These are phyloP conservation scores for Vigna nakashimae DNA, from an alignment of 306 rosid species.

Conservation along the genomic window DNA sequence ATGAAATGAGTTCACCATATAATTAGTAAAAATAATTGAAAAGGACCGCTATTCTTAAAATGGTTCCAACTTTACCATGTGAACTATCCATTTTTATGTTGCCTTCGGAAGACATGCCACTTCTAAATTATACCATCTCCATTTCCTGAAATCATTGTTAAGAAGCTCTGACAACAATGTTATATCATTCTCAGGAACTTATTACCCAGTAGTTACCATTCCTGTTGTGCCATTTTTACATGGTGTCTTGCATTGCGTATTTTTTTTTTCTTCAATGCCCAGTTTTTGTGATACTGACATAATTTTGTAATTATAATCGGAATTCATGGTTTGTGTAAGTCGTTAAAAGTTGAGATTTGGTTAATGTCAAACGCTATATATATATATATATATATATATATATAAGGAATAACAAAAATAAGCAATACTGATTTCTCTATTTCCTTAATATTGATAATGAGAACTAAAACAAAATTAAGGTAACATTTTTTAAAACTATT, in stretches of 20 bases:
- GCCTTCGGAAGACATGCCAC: too few species aligned
- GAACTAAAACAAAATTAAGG: not conserved
- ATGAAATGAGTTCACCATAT: not conserved
- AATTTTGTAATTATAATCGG: too few species aligned
- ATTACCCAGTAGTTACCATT: not conserved
- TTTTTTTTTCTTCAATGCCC: too few species aligned
- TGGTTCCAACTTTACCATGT: not conserved
- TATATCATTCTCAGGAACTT: too few species aligned
- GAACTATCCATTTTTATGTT: not conserved
- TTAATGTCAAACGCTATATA: not conserved
- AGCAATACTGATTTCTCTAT: not conserved
- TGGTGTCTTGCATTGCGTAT: not conserved
- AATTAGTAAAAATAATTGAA: not conserved
- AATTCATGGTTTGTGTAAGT: too few species aligned
- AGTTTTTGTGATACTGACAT: too few species aligned
- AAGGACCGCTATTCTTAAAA: not conserved
- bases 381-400: too few species aligned
- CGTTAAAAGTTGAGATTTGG: not conserved
- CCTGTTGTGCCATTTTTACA: not conserved
- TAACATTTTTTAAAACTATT: not conserved
- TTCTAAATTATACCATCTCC: too few species aligned
- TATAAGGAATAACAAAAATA: not conserved
- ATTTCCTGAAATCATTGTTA: too few species aligned
- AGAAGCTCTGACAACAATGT: too few species aligned
- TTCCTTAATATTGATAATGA: not conserved